A percentile compares a stretch with the other conserved stretches of the same genome.
These are phyloP conservation scores for Hygrocybe coccinea DNA, from an alignment of 768 basidiomycete genomes.

Conservation along the genomic window DNA sequence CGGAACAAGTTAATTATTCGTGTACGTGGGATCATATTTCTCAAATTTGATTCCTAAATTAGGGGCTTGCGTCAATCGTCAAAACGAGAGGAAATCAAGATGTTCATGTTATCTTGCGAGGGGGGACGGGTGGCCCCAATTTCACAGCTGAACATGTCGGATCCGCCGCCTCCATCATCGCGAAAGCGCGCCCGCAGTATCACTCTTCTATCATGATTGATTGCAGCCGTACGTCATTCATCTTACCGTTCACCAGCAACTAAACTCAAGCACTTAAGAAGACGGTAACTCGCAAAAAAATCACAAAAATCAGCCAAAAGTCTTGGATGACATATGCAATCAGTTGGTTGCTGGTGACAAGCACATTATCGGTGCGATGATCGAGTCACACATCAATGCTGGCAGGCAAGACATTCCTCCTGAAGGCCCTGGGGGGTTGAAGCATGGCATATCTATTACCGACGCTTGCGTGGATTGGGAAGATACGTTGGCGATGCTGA, in stretches of 20 bases:
- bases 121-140: constrained; percentile 89
- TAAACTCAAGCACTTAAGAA: constrained; percentile 19
- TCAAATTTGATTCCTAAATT: constrained; percentile 6
- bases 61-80: constrained; percentile 36
- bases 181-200: constrained; percentile 58
- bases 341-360: constrained; percentile 70
- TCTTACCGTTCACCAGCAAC: constrained; percentile 54
- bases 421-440: constrained; percentile 61
- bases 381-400: constrained; percentile 90
- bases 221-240: constrained; percentile 7
- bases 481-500: constrained; percentile 69
- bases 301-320: constrained; percentile 80
- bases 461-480: constrained; percentile 91
- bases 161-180: constrained; percentile 55
- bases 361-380: constrained; percentile 91
- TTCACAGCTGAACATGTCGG: constrained; percentile 68
- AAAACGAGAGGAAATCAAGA: constrained; percentile 67
- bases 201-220: constrained; percentile 73
- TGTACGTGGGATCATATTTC: background rate
- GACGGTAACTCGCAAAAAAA: constrained; percentile 97
- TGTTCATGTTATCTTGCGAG: constrained; percentile 94
- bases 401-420: constrained; percentile 87
- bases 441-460: constrained; percentile 82
- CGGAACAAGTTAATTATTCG: constrained; percentile 45
- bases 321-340: constrained; percentile 83